Base-by-base conservation (phyloP, 202 grass and related monocot species). In the Setaria viridis region DNA sequence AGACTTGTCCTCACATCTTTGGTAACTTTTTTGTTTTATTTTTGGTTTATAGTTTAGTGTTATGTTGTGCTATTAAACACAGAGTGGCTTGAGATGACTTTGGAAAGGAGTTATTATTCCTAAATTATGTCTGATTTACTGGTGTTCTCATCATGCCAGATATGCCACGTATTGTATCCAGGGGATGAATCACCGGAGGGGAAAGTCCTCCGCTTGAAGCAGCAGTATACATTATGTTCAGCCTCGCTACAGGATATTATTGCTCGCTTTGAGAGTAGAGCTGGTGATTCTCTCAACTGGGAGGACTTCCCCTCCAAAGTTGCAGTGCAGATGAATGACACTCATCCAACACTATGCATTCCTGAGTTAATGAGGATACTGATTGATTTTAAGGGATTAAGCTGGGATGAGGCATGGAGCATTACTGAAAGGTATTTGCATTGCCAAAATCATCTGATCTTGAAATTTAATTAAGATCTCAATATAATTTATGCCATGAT, bases 251-350 rank as follows among this genome's bases (percentile, higher is more conserved):
- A 99, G 78, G 97, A 99, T 89, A 99, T 99, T 75, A 79, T 99
- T 87, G 88, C 87, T 82, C 86, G 92, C 82, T 99, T 99, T 51
- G 97, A 99, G 90, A 90, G 49, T 30, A 90, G 94, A 81, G 84
- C 91, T 91, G 85, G 97, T 56, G 87, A 88, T 88, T 93, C 93
- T 83, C 50, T 96, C 62, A 93, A 87, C 43, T 99, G 93, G 97
- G 83, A 94, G 55, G 90, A 97, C 35, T 99, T 99, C 72, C 97
- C 97, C 72, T 90, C 82, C 77, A 99, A 96, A 92, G 94, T 99
- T 72, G 97, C 97, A 62, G 97, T 99, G 35, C 97, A 99, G 87
- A 99, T 99, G 97, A 99, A 99, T 84, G 97, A 99, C 80, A 99
- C 97, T 57, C 97, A 99, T 81, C 97, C 97, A 54, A 99, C 94